Evolutionary conservation across 306 rosid genomes (phyloP).

Genomic region (Medicago lupulina): DNA sequence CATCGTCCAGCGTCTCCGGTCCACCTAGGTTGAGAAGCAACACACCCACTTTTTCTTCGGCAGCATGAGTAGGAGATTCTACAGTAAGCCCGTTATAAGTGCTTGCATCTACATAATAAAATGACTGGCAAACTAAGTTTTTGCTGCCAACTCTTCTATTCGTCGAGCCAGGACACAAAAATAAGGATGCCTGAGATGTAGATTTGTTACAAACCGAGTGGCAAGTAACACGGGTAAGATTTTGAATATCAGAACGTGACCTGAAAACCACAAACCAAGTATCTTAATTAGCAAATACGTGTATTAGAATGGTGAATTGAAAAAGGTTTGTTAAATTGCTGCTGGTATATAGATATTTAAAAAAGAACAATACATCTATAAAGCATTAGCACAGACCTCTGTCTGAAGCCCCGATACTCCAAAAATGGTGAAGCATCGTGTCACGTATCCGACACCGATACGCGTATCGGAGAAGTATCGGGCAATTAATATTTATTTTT

Average conservation of each 20-base stretch:
- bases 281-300: slow-evolving; percentile 17
- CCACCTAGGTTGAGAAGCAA: slow-evolving; percentile 97
- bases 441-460: no score
- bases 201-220: slow-evolving; percentile 45
- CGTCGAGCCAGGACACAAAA: slow-evolving; percentile 42
- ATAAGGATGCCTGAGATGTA: slow-evolving; percentile 49
- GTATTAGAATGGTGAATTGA: not conserved
- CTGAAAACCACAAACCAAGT: slow-evolving; percentile 44
- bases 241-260: no score
- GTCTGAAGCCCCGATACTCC: no score
- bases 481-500: no score
- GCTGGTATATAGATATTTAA: no score
- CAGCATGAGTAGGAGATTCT: slow-evolving; percentile 55
- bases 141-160: slow-evolving; percentile 51
- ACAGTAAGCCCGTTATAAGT: slow-evolving; percentile 52
- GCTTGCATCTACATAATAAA: slow-evolving; percentile 55
- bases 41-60: slow-evolving; percentile 89
- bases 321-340: not conserved
- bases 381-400: no score
- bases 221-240: slow-evolving; percentile 47
- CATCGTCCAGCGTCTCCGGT: slow-evolving; percentile 93
- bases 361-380: no score
- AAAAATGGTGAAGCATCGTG: no score
- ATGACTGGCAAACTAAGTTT: slow-evolving; percentile 44
- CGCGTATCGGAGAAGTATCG: no score